These are phyloP conservation scores for Trichoderma sp. DNA, from an alignment of 2,329 filamentous ascomycete genomes.

Conservation along the genomic window DNA sequence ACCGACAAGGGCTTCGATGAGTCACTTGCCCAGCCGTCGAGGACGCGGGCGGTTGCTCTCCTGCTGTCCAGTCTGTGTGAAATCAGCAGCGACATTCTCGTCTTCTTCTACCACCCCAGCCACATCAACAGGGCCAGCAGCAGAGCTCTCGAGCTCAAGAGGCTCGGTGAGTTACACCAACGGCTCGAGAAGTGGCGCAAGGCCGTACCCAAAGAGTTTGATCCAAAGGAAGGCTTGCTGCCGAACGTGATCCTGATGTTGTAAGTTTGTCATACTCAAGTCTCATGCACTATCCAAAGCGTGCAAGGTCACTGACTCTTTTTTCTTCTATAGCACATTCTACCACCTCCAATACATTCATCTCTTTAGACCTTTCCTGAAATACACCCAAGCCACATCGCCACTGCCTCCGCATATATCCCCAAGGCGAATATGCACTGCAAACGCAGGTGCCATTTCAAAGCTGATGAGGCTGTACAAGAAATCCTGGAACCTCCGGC, in stretches of 20 bases:
- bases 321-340: conserved; percentile 74
- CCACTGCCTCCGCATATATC: conserved; percentile 86
- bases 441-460: conserved; percentile 85
- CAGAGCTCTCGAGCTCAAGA: conserved; percentile 85
- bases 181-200: conserved; percentile 87
- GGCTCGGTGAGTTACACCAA: conserved; percentile 87
- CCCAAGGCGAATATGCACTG: conserved; percentile 85
- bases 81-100: conserved; percentile 87
- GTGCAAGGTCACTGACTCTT: conserved; percentile 32
- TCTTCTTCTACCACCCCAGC: conserved; percentile 87
- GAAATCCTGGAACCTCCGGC: conserved; percentile 83
- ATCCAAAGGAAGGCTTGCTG: conserved; percentile 84
- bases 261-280: conserved; percentile 58
- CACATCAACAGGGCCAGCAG: conserved; percentile 65
- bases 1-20: conserved; percentile 79
- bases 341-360: conserved; percentile 95
- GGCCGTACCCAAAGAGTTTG: conserved; percentile 80
- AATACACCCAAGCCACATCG: conserved; percentile 79
- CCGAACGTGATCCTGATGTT: conserved; percentile 80
- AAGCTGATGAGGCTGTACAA: conserved; percentile 96
- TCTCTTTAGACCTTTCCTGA: conserved; percentile 91
- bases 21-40: conserved; percentile 73
- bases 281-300: neutral
- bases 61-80: conserved; percentile 85
- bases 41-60: conserved; percentile 78